Evolutionary conservation across 768 basidiomycete genomes (phyloP).

Genomic region (Leccinum imitatum): DNA sequence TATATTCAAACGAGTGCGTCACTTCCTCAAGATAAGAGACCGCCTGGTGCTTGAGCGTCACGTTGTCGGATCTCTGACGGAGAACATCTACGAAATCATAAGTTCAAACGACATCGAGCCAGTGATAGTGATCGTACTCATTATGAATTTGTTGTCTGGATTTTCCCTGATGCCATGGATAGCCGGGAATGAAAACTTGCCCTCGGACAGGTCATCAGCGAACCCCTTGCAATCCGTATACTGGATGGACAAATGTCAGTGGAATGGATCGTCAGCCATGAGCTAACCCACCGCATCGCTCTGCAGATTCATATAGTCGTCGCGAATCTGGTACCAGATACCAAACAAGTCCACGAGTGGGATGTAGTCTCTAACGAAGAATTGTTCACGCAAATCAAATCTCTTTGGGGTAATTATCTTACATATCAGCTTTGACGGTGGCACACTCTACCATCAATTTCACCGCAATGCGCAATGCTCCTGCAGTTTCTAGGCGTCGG

Average conservation of each 20-base stretch:
- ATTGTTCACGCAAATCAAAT: neutral
- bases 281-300: conserved; percentile 18
- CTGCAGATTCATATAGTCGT: conserved; percentile 48
- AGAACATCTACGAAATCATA: conserved; percentile 64
- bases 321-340: conserved; percentile 58
- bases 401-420: conserved; percentile 22
- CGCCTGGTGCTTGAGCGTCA: conserved; percentile 75
- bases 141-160: conserved; percentile 69
- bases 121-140: conserved; percentile 56
- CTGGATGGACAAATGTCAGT: conserved; percentile 36
- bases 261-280: neutral
- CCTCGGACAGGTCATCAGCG: conserved; percentile 93
- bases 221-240: conserved; percentile 85
- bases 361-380: conserved; percentile 44
- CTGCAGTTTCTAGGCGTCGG: conserved; percentile 77
- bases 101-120: neutral
- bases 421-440: conserved; percentile 59
- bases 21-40: conserved; percentile 74
- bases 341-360: conserved; percentile 60
- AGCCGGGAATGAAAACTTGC: conserved; percentile 96
- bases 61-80: conserved; percentile 81
- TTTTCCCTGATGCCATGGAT: conserved; percentile 87
- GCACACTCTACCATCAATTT: conserved; percentile 94
- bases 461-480: conserved; percentile 84
- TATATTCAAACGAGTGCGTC: conserved; percentile 89